phyloP scores from a whole-genome alignment of 2,329 filamentous ascomycete species.

The Byssochlamys sp. region DNA sequence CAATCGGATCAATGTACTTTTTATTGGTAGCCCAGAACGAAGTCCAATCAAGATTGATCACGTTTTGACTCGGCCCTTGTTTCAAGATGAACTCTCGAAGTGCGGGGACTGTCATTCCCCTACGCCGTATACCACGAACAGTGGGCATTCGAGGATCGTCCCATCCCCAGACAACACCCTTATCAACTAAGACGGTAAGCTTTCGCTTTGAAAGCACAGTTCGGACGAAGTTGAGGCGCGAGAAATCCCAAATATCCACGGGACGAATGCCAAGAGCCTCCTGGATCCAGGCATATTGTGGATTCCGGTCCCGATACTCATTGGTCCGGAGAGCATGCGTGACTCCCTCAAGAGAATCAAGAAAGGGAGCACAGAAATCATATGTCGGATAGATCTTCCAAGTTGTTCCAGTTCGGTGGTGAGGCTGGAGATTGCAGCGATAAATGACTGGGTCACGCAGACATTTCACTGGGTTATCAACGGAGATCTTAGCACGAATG shows the following conservation, averaged over 20 bases:
- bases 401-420: conserved; percentile 46
- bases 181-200: conserved; percentile 26
- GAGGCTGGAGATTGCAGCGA: conserved; percentile 61
- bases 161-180: conserved; percentile 27
- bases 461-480: conserved; percentile 78
- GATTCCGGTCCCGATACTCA: conserved; percentile 36
- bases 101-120: conserved; percentile 16
- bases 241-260: conserved; percentile 28
- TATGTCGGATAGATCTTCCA: conserved; percentile 54
- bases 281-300: conserved; percentile 30
- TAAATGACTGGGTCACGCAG: conserved; percentile 88
- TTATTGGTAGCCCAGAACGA: conserved; percentile 50
- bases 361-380: conserved; percentile 50
- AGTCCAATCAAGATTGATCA: conserved; percentile 34
- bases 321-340: conserved; percentile 51
- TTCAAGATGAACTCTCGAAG: conserved; percentile 33
- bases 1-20: conserved; percentile 59
- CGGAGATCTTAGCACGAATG: conserved; percentile 77
- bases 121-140: conserved; percentile 25
- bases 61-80: conserved; percentile 31
- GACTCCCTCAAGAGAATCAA: conserved; percentile 48
- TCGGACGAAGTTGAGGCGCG: conserved; percentile 29
- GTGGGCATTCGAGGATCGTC: conserved; percentile 31
- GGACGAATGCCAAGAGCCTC: conserved; percentile 22
- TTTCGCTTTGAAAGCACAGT: conserved; percentile 31